phyloP scores from a whole-genome alignment of 176 grass and related monocot genomes.

The Microstegium vimineum region DNA sequence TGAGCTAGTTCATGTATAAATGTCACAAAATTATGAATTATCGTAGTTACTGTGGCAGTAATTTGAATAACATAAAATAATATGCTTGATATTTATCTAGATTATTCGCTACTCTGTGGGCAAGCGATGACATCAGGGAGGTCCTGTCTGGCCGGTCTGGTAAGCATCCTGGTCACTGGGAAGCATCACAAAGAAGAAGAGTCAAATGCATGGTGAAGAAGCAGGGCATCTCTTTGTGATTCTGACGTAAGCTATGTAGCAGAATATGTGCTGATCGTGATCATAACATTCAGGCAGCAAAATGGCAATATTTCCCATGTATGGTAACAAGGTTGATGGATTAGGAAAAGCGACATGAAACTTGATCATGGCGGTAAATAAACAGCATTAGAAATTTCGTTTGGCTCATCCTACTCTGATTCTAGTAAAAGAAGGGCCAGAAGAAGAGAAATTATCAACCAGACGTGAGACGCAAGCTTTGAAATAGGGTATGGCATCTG shows the following conservation, averaged over 20 bases:
- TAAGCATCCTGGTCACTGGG: conserved; percentile 19
- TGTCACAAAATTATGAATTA: neutral
- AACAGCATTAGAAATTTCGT: neutral
- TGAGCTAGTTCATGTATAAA: neutral
- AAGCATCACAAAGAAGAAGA: conserved; percentile 14
- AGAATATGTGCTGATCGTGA: neutral
- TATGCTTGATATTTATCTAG: neutral
- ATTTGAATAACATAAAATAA: neutral
- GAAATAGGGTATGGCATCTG: conserved; percentile 63
- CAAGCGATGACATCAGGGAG: neutral
- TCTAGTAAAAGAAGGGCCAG: neutral
- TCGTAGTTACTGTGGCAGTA: neutral
- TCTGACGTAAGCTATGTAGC: neutral
- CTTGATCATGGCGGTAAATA: neutral
- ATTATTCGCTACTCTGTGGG: conserved; percentile 14
- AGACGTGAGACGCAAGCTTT: conserved; percentile 51
- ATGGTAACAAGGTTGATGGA: neutral
- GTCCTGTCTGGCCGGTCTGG: neutral
- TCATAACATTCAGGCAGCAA: neutral
- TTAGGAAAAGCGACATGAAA: neutral
- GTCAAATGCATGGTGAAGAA: neutral
- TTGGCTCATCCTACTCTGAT: neutral
- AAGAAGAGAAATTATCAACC: conserved; percentile 19
- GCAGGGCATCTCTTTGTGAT: neutral
- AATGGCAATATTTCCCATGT: neutral